Evolutionary conservation across 2,329 filamentous ascomycete genomes (phyloP), one percentile per base, ranked within the genome.

Genomic region (Sporothrix phasma): DNA sequence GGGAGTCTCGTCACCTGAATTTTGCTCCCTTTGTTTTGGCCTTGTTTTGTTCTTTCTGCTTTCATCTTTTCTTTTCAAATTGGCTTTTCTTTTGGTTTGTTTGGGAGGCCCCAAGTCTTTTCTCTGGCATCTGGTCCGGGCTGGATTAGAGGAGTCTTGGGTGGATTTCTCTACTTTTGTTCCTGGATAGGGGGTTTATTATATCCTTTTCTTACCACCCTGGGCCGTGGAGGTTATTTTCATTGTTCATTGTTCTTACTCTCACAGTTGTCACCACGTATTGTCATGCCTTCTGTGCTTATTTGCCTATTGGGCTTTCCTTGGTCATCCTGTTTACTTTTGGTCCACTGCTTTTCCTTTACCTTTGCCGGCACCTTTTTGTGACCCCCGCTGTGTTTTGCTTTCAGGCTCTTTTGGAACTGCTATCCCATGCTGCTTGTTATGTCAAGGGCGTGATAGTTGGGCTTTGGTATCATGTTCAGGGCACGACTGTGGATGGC

Each of bases 121-220:
- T 37, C 64, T 62, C 41, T 62, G 49, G 64, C 60, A 47, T 63
- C 37, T 59, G 61, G 59, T 39, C 63, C 22, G n/a, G 62, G 63
- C 62, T 58, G 61, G 63, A 46, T 45, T 63, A 63, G 61, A 67
- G 64, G 64, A 64, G 64, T 66, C 65, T 65, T 65, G 62, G 65
- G 63, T 56, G 64, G 65, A 64, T 66, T 63, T 61, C 54, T 64
- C 54, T 5, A 29, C 61, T 41, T 58, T 43, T 10, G 19, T 62
- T 46, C 31, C 51, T 19, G 51, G 49, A 43, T 39, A 19, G 43
- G 47, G 53, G 22, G 31, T 29, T 43, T 60, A 19, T 29, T 46
- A 43, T 63, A 43, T 47, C 47, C 60, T 26, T 61, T 63, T 46
- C n/a, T 56, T 66, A 22, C 43, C 54, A 43, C 34, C 24, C 15